Percentiles rank a stretch among this genome's conserved stretches.
Conservation (phyloP, 345 rosid species). For the Salix brachista region DNA sequence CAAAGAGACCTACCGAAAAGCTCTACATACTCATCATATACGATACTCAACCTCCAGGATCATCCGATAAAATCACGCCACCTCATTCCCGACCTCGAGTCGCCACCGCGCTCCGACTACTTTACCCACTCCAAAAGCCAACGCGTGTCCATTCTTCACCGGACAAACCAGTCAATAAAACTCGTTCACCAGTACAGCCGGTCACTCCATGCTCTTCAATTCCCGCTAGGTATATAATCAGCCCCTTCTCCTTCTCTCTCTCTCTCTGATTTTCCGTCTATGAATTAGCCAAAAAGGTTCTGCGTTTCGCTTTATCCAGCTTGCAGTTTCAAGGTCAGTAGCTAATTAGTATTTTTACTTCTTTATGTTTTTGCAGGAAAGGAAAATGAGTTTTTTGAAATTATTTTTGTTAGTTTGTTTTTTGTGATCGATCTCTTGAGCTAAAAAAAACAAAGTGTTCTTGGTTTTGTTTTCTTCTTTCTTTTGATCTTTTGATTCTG, state of each 20-base stretch:
- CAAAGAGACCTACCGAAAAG: neutral
- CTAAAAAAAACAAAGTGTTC: constrained; percentile 10
- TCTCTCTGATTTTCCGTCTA: constrained; percentile 6
- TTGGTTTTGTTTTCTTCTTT: neutral
- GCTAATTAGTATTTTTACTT: neutral
- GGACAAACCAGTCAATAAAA: constrained; percentile 17
- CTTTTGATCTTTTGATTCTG: constrained; percentile 23
- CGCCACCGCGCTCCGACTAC: constrained; percentile 36
- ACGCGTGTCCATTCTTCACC: constrained; percentile 26
- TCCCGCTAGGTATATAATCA: constrained; percentile 54
- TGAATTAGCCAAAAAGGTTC: constrained; percentile 15
- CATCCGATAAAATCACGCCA: constrained; percentile 20
- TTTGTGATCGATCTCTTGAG: constrained; percentile 27
- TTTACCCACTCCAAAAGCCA: neutral
- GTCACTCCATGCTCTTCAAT: constrained; percentile 29
- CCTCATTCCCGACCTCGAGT: constrained; percentile 9
- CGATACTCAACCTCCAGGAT: neutral
- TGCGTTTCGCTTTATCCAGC: constrained; percentile 35
- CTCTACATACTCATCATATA: neutral
- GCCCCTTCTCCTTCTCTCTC: constrained; percentile 21
- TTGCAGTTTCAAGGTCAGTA: constrained; percentile 39
- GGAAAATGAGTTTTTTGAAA: neutral
- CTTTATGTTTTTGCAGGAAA: neutral
- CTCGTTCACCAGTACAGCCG: constrained; percentile 31
- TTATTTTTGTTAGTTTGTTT: neutral